Evolutionary conservation across 2,329 filamentous ascomycete genomes (phyloP).

Genomic region (Cercospora zeina): DNA sequence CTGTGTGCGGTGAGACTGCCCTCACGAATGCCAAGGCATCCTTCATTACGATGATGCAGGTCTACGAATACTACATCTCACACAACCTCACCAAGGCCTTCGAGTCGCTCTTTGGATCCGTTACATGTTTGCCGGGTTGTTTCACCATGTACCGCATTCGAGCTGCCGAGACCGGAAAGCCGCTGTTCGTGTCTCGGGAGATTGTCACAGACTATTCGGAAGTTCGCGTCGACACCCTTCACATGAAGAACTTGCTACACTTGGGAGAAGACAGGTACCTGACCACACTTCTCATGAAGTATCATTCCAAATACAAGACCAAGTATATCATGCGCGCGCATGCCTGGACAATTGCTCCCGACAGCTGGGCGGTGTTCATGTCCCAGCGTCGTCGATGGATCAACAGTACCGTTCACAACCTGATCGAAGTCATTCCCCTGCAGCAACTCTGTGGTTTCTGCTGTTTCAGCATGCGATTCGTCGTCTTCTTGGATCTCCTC

Average conservation of each 20-base stretch:
- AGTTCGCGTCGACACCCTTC: slow-evolving; percentile 93
- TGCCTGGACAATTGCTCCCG: slow-evolving; percentile 95
- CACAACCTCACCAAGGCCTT: slow-evolving; percentile 97
- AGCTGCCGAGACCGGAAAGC: slow-evolving; percentile 90
- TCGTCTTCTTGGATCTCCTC: slow-evolving; percentile 91
- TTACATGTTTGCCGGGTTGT: slow-evolving; percentile 96
- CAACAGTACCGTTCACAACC: slow-evolving; percentile 97
- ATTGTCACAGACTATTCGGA: slow-evolving; percentile 84
- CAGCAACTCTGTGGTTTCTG: slow-evolving; percentile 97
- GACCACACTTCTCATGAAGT: slow-evolving; percentile 89
- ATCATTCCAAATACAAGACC: slow-evolving; percentile 92
- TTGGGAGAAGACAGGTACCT: slow-evolving; percentile 97
- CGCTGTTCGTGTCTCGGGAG: slow-evolving; percentile 91
- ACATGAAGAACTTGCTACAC: slow-evolving; percentile 98
- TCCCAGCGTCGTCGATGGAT: slow-evolving; percentile 99
- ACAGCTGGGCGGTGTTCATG: slow-evolving; percentile 90
- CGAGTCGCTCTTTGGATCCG: slow-evolving; percentile 92
- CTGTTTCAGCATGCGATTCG: slow-evolving; percentile 98
- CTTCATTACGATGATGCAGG: slow-evolving; percentile 97
- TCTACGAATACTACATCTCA: slow-evolving; percentile 99
- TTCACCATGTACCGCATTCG: slow-evolving; percentile 99
- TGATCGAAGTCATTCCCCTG: slow-evolving; percentile 91
- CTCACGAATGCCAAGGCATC: slow-evolving; percentile 91
- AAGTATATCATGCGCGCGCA: slow-evolving; percentile 93
- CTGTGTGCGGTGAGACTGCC: slow-evolving; percentile 89